Percentiles rank a stretch among this genome's conserved stretches.
Conservation (phyloP, 768 basidiomycete species). For the Boletus fagicola region DNA sequence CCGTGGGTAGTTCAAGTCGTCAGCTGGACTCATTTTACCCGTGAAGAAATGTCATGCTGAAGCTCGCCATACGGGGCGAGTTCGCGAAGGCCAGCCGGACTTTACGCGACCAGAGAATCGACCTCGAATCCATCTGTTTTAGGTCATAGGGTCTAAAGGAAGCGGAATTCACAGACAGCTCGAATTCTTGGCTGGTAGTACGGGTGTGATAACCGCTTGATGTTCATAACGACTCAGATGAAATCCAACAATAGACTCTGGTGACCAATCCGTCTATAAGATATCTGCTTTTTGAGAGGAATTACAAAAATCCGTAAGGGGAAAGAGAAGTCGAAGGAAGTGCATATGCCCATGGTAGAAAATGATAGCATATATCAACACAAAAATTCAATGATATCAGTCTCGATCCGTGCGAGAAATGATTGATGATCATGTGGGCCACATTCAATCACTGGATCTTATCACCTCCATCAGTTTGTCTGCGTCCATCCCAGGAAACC, state of each 20-base stretch:
- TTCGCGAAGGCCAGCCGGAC: background rate
- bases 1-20: background rate
- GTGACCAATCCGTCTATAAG: no score
- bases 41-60: background rate
- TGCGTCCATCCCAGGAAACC: conserved; percentile 16
- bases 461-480: conserved; percentile 18
- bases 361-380: background rate
- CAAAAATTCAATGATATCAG: background rate
- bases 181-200: background rate
- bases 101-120: background rate
- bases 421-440: background rate
- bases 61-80: no score
- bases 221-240: background rate
- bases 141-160: background rate
- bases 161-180: background rate
- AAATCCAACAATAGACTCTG: background rate
- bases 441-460: conserved; percentile 10
- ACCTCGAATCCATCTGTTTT: background rate
- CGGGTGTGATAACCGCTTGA: no score
- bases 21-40: background rate
- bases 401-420: background rate
- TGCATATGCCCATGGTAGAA: background rate
- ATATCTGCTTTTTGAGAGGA: background rate
- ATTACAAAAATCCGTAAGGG: background rate
- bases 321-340: no score